A percentile compares a stretch with the other conserved stretches of the same genome.
Conservation (phyloP, 2,329 filamentous ascomycete genomes). For the Cercospora sp. region DNA sequence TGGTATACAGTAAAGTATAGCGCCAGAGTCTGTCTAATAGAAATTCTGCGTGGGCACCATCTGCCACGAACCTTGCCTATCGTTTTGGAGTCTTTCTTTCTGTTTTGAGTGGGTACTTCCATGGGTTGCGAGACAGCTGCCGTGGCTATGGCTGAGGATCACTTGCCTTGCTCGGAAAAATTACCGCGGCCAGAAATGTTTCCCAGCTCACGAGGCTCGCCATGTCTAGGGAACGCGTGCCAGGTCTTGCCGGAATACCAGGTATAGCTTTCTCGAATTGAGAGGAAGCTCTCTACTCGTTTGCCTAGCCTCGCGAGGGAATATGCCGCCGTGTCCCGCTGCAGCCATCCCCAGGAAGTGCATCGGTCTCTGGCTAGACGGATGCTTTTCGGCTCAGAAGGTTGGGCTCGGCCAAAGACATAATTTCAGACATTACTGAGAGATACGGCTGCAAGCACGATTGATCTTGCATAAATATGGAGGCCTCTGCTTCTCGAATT, state of each 20-base stretch:
- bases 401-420: no score
- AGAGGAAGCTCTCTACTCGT: background rate
- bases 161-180: no score
- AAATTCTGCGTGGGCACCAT: background rate
- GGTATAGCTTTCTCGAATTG: background rate
- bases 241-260: background rate
- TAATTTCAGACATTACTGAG: no score
- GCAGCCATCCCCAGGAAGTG: background rate
- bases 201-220: no score
- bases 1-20: background rate
- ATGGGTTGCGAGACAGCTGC: no score
- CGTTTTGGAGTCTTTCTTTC: background rate
- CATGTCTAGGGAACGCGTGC: no score
- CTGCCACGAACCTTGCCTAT: background rate
- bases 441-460: no score
- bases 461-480: no score
- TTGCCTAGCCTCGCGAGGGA: background rate
- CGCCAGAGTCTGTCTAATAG: background rate
- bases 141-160: no score
- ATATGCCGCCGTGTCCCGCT: background rate
- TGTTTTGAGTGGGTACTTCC: background rate
- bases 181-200: no score
- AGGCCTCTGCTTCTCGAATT: no score
- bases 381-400: background rate
- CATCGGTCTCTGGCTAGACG: background rate